phyloP scores from a whole-genome alignment of 23 red algal species.

The Cyanidium caldarium region DNA sequence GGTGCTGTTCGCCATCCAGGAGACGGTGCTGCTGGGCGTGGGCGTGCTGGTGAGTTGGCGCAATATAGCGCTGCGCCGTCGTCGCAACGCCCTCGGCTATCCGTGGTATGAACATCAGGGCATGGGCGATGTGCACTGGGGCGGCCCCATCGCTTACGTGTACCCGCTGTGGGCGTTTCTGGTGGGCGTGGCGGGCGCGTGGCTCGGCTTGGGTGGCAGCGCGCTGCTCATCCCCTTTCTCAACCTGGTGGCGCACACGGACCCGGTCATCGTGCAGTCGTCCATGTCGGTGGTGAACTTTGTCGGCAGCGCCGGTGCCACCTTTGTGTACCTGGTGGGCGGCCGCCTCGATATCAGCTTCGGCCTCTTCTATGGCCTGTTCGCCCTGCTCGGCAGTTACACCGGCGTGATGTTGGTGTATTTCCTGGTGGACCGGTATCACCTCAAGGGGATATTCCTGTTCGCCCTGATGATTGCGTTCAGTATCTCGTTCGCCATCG shows the following conservation, averaged over 20 bases:
- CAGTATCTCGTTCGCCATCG: not conserved
- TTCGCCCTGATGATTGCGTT: not conserved
- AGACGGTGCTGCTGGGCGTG: not conserved
- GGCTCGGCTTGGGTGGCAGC: conserved; percentile 1
- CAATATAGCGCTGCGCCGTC: not conserved
- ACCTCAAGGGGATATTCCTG: not conserved
- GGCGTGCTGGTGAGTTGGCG: not conserved
- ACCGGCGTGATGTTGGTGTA: not conserved
- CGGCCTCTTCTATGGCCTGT: not conserved
- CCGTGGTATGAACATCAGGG: not conserved
- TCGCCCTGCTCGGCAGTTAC: conserved; percentile 5
- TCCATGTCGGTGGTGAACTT: not conserved
- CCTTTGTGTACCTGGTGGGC: conserved; percentile 5
- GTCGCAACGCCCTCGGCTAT: not conserved
- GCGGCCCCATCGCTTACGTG: not conserved
- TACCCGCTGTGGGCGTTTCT: not conserved
- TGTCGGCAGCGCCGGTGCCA: not conserved
- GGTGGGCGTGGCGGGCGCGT: not conserved
- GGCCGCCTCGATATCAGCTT: not conserved
- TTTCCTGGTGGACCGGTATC: conserved; percentile 6
- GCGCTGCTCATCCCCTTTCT: not conserved
- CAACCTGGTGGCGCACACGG: not conserved
- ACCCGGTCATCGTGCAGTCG: not conserved
- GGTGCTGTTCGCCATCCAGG: not conserved
- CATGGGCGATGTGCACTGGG: not conserved